Evolutionary conservation across 257 asterid genomes (phyloP).

Genomic region (Ballota nigra): DNA sequence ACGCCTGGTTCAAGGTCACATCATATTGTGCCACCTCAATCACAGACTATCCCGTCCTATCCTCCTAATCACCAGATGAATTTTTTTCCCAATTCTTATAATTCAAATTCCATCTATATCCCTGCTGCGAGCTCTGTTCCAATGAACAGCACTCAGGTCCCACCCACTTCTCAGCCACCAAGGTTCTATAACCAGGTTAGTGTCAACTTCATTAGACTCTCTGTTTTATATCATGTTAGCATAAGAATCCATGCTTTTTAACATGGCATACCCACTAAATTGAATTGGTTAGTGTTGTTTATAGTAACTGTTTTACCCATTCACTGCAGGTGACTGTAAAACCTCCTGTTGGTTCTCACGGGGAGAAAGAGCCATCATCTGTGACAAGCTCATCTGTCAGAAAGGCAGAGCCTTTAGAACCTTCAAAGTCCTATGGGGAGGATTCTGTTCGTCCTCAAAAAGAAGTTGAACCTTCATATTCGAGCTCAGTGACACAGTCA

Average conservation of each 20-base stretch:
- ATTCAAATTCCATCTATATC: slow-evolving; percentile 24
- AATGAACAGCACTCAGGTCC: slow-evolving; percentile 38
- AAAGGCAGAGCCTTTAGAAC: slow-evolving; percentile 42
- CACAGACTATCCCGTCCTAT: slow-evolving; percentile 62
- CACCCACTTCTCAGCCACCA: slow-evolving; percentile 61
- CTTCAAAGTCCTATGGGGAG: slow-evolving; percentile 35
- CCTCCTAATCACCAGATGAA: slow-evolving; percentile 51
- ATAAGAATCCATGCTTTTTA: not conserved
- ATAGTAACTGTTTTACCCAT: not conserved
- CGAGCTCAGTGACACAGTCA: slow-evolving; percentile 35
- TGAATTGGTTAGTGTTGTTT: not conserved
- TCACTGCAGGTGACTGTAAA: slow-evolving; percentile 67
- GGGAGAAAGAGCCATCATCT: slow-evolving; percentile 47
- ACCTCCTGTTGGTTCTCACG: slow-evolving; percentile 51
- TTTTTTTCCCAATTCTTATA: slow-evolving; percentile 47
- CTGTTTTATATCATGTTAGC: not conserved
- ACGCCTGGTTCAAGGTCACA: slow-evolving; percentile 55
- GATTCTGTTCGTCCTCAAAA: slow-evolving; percentile 33
- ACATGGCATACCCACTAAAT: not conserved
- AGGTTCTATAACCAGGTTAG: slow-evolving; percentile 68
- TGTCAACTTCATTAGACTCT: not conserved
- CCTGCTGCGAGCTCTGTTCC: slow-evolving; percentile 64
- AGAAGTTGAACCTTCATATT: slow-evolving; percentile 39
- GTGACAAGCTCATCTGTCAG: slow-evolving; percentile 39
- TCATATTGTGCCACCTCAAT: slow-evolving; percentile 55